Base-by-base conservation (phyloP, 2,329 filamentous ascomycete genomes). In the Truncatella angustata region DNA sequence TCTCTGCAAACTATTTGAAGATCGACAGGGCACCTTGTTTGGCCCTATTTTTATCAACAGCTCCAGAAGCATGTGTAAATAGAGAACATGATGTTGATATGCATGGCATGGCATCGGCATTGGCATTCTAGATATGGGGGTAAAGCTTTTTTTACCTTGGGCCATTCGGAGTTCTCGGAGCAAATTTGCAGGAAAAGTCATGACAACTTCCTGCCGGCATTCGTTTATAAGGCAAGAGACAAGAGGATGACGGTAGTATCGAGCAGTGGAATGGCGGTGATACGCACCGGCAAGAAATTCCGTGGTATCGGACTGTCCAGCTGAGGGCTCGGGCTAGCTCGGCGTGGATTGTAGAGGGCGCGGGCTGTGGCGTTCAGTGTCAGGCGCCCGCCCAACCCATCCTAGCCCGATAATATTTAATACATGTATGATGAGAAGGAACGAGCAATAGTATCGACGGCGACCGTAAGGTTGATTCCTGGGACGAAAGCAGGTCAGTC, bases 41-140 rank as follows among this genome's bases (percentile, higher is more conserved):
- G 54, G 60, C 51, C 62, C 21, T 44, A 64, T 66, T 62, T 57
- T 56, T 62, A 60, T 63, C 55, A 66, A 60, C 58, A 62, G 66
- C 63, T 68, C 67, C 61, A 60, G 65, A 65, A 67, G 67, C 65
- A 60, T 68, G 66, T 76, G 72, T 76, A 76, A 70, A 77, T 77
- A 76, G 67, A 75, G 68, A 66, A 68, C 68, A 72, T 73, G 68
- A 73, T 73, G 71, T 76, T 75, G 71, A 73, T 73, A 73, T 73
- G 71, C 66, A 73, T 72, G 67, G 67, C 70, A 74, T 67, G 70
- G 73, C 70, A 75, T 73, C 62, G 71, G 71, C 69, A 74, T 73
- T 72, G 67, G 70, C 70, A 73, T 73, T 70, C 67, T 75, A 75
- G 71, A 75, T 69, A 65, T 67, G 65, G 67, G 69, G 68, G 62